Conservation (phyloP, 306 rosid genomes). For the Fragaria vesca region DNA sequence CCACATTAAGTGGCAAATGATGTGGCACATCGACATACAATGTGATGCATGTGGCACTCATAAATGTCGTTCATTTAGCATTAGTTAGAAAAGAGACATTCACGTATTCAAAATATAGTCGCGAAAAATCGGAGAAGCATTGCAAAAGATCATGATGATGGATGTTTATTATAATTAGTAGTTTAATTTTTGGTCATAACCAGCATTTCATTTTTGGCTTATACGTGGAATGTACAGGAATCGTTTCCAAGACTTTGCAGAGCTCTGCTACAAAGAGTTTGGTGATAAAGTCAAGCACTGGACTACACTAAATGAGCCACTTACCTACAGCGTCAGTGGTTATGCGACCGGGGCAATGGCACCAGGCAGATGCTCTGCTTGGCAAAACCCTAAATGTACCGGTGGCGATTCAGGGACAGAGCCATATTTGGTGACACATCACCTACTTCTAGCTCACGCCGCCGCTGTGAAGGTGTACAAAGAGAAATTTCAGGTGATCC, state of each 20-base stretch:
- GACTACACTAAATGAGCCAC: slow-evolving; percentile 3
- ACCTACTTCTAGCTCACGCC: slow-evolving; percentile 63
- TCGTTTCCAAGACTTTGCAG: slow-evolving; percentile 24
- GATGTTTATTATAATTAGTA: too few species aligned
- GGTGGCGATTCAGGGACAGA: slow-evolving; percentile 65
- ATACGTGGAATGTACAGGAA: background rate
- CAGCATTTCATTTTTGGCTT: background rate
- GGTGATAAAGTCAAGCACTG: too few species aligned
- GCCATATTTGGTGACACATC: slow-evolving; percentile 61
- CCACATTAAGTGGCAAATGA: too few species aligned
- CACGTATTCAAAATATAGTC: too few species aligned
- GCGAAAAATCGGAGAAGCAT: too few species aligned
- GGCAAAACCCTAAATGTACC: slow-evolving; percentile 47
- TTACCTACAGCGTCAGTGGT: slow-evolving; percentile 18
- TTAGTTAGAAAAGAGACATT: too few species aligned
- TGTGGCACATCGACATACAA: too few species aligned
- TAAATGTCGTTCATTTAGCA: too few species aligned
- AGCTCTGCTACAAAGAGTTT: too few species aligned
- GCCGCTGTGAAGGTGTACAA: slow-evolving; percentile 46
- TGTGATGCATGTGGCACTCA: too few species aligned
- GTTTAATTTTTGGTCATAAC: too few species aligned
- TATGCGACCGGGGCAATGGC: slow-evolving; percentile 29
- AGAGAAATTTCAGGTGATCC: slow-evolving; percentile 50
- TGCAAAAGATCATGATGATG: too few species aligned
- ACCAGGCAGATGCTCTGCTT: slow-evolving; percentile 39